Percentiles rank a stretch among this genome's conserved stretches.
Evolutionary conservation across 768 basidiomycete genomes (phyloP).

Genomic region (Pleurotus tuoliensis): DNA sequence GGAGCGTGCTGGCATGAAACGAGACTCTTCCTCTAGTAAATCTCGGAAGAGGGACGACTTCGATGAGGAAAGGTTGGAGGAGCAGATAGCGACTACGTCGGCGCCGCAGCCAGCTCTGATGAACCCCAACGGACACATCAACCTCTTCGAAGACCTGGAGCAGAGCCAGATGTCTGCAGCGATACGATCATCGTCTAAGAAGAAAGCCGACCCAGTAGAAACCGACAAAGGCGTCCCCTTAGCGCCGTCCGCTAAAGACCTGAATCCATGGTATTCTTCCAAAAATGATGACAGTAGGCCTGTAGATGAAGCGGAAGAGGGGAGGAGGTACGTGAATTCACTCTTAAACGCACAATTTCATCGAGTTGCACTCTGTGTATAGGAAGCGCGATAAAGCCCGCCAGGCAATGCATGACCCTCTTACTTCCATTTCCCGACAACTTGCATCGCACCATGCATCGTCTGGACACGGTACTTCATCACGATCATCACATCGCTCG

Average conservation of each 20-base stretch:
- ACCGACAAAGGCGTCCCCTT: slow-evolving; percentile 71
- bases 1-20: slow-evolving; percentile 48
- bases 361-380: background rate
- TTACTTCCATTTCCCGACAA: slow-evolving; percentile 68
- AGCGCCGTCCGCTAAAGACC: slow-evolving; percentile 71
- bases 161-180: slow-evolving; percentile 45
- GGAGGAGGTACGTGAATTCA: slow-evolving; percentile 29
- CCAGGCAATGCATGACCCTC: slow-evolving; percentile 66
- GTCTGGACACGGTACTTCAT: slow-evolving; percentile 19
- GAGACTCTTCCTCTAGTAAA: slow-evolving; percentile 21
- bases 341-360: background rate
- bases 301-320: slow-evolving; percentile 31
- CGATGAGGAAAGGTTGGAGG: background rate
- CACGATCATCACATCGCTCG: slow-evolving; percentile 13
- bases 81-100: slow-evolving; percentile 10
- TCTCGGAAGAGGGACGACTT: slow-evolving; percentile 34
- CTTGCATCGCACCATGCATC: slow-evolving; percentile 40
- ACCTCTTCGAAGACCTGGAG: slow-evolving; percentile 82
- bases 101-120: slow-evolving; percentile 33
- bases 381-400: slow-evolving; percentile 62
- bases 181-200: slow-evolving; percentile 36
- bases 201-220: slow-evolving; percentile 44
- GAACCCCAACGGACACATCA: slow-evolving; percentile 67
- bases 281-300: slow-evolving; percentile 11
- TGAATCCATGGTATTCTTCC: slow-evolving; percentile 74